Evolutionary conservation across 768 basidiomycete species (phyloP).

Genomic region (Chalciporus sphaerocephalus): DNA sequence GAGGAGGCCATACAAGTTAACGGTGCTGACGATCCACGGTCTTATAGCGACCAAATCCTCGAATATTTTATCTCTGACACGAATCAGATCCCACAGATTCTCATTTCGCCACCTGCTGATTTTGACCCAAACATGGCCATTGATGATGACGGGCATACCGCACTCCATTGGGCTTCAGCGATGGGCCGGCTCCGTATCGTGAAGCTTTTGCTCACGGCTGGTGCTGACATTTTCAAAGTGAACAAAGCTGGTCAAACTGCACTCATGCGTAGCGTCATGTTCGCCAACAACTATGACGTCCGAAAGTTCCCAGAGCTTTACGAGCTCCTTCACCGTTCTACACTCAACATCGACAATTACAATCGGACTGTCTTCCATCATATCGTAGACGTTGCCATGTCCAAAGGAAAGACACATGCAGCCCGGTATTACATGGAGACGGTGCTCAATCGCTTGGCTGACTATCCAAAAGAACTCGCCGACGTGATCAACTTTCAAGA

Average conservation of each 20-base stretch:
- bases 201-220: slow-evolving; percentile 87
- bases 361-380: slow-evolving; percentile 99
- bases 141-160: slow-evolving; percentile 96
- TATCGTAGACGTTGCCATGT: slow-evolving; percentile 94
- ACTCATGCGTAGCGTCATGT: slow-evolving; percentile 98
- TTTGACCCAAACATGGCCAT: slow-evolving; percentile 96
- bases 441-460: slow-evolving; percentile 76
- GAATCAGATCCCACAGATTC: slow-evolving; percentile 80
- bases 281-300: slow-evolving; percentile 98
- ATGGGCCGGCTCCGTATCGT: slow-evolving; percentile 98
- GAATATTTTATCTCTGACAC: slow-evolving; percentile 99
- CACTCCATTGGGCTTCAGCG: slow-evolving; percentile 97
- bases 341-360: slow-evolving; percentile 96
- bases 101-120: slow-evolving; percentile 83
- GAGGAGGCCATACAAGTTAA: slow-evolving; percentile 39
- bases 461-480: slow-evolving; percentile 92
- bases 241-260: slow-evolving; percentile 97
- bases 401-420: slow-evolving; percentile 96
- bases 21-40: slow-evolving; percentile 49
- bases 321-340: slow-evolving; percentile 94
- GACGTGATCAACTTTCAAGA: slow-evolving; percentile 99
- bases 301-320: slow-evolving; percentile 98
- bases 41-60: slow-evolving; percentile 93
- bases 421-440: slow-evolving; percentile 99
- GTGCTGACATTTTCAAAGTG: slow-evolving; percentile 94